Base-by-base conservation (phyloP, 441 rosid species). In the Populus hybrid region DNA sequence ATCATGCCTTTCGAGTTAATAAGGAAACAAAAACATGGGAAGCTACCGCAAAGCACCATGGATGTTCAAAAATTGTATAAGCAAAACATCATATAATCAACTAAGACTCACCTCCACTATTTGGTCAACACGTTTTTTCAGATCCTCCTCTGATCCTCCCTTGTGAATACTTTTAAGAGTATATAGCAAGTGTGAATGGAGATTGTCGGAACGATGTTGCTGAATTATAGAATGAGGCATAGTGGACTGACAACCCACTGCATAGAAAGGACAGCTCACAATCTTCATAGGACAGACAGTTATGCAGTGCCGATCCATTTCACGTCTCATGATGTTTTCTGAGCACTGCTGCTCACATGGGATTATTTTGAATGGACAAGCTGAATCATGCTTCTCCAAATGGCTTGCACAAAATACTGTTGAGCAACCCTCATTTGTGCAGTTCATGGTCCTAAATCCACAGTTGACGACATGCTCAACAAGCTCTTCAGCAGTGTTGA, bases 281-380 rank as follows among this genome's bases (percentile, higher is more conserved):
- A 86, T 92, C 88, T 93, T 94, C 99, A 94, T 92, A 16, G 90
- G 93, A 80, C 99, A 96, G 10, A 87, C 87, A 14, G 98, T 96
- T 23, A 94, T 89, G 82, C 99, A 94, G 81, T 96, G 98, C 80
- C 93, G 82, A 80, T 94, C 98, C 99, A 94, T 94, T 33, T 88
- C 94, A 0, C 91, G 94, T 78, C 98, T 88, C 94, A 92, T 87
- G 69, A 94, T 84, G 77, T 76, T 75, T 29, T 85, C 91, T 2
- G 89, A 81, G 84, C 99, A 94, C 42, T 85, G 87, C 81, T 94
- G 99, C 82, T 96, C 99, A 35, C 99, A 96, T 1, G 83, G 94
- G 29, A 96, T 86, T 23, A 92, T 81, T 88, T 96, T 96, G 74
- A 89, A 94, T 45, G 93, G 92, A 78, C 98, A 96, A 78, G 76